Evolutionary conservation across 805 yeast species (phyloP), one percentile per base, ranked within the genome.

Genomic region (Wickerhamomyces chambardii): DNA sequence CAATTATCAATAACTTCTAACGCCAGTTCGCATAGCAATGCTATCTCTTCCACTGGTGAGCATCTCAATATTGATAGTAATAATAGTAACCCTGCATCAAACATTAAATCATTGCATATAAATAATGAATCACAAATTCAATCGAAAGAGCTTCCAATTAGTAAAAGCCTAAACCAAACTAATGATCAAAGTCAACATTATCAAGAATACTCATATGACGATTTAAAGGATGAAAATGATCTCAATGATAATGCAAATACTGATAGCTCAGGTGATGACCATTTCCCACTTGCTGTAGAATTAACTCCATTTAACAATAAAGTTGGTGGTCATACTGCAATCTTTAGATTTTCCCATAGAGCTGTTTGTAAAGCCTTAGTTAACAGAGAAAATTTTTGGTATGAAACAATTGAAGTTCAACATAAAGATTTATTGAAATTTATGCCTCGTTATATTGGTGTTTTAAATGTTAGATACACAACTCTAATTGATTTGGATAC

Each of bases 271-370:
- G 55, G 49, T 6, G 52, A 56, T 9, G 56, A 60, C 6, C 61
- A 65, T 29, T 82, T 66, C 44, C 83, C 87, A 3, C 59, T 86
- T 22, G 84, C 95, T 1, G 95, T 89, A 1, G 97, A 90, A 54
- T 61, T 90, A 39, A 75, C 84, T 36, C 97, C 97, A 2, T 90
- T 89, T 59, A 78, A 80, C 37, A 87, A 92, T 53, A 87, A 84
- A 52, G 97, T 92, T 17, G 99, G 99, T 7, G 99, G 99, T 1
- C 99, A 92, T 55, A 90, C 97, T 0, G 97, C 97, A 2, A 87
- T 92, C 26, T 92, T 90, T 62, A 73, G 90, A 44, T 92, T 92
- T 53, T 82, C 95, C 5, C 84, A 78, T 46, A 68, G 84, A 39
- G 97, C 97, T 0, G 95, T 92, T 15, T 92, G 97, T 58, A 92